Base-by-base conservation (phyloP, 202 grass and related monocot species). In the Eragrostis tef region DNA sequence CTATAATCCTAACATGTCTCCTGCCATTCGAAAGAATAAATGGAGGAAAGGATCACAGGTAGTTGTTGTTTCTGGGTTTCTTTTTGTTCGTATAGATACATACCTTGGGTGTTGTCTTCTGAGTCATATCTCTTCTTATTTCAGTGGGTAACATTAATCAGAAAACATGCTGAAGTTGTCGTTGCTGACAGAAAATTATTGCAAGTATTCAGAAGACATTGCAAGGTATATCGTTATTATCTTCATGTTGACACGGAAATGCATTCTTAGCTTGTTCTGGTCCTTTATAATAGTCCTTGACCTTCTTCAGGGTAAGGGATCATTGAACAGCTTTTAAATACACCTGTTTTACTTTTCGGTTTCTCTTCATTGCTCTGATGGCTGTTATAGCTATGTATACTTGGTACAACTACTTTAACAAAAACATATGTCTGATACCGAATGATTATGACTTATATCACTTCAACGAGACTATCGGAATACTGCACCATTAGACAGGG, bases 41-140 rank as follows among this genome's bases (percentile, higher is more conserved):
- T 99, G 96, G 96, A 95, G 92, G 78, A 99, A 99, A 85, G 96
- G 96, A 81, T 99, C 96, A 25, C 96, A 99, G 96, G 96, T 99
- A 78, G 62, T 80, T 86, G n/a, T 61, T 34, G 15, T 85, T 86
- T 83, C 50, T 83, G 27, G 53, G 2, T 31, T 53, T 39, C 4
- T 6, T 81, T 72, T 25, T 84, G 45, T 86, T 81, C 11, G 7
- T 69, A 56, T 24, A 72, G 1, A 64, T 73, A 36, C 71, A 26
- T 66, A 61, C 49, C 54, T 63, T 75, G 15, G 20, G 52, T 63
- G 22, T 13, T 27, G 65, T 79, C 66, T 77, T 86, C 60, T 90
- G 50, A 89, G 12, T 75, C 70, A 84, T 80, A 9, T 84, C 20
- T 43, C 15, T 21, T 77, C 63, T 80, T 71, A 64, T 91, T 93